phyloP scores from a whole-genome alignment of 2,329 filamentous ascomycete genomes.

The Phialophora macrospora region DNA sequence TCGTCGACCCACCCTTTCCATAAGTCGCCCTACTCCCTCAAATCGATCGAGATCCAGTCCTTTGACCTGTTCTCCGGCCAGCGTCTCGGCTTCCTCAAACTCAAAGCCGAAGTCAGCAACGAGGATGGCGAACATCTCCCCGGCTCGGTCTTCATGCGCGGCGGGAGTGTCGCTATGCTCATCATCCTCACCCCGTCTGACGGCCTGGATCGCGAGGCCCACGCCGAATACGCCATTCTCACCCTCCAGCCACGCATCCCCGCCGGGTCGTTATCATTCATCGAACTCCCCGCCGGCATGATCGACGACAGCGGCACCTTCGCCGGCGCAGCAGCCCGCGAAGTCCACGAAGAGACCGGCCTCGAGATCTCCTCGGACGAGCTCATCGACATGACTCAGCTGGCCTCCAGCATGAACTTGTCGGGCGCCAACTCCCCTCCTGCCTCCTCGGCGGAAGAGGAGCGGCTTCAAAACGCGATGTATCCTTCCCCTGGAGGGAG shows the following conservation, averaged over 20 bases:
- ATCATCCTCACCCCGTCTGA: slow-evolving; percentile 59
- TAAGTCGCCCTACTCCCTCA: slow-evolving; percentile 56
- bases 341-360: slow-evolving; percentile 63
- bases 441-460: slow-evolving; percentile 34
- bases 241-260: slow-evolving; percentile 64
- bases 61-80: slow-evolving; percentile 58
- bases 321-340: slow-evolving; percentile 60
- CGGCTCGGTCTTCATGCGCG: slow-evolving; percentile 62
- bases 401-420: slow-evolving; percentile 43
- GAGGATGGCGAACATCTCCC: slow-evolving; percentile 57
- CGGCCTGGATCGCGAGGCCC: slow-evolving; percentile 25
- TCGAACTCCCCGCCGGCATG: slow-evolving; percentile 66
- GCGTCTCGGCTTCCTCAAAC: slow-evolving; percentile 62
- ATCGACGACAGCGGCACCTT: slow-evolving; percentile 61
- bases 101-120: slow-evolving; percentile 60
- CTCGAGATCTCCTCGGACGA: slow-evolving; percentile 57
- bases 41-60: slow-evolving; percentile 59
- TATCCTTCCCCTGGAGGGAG: slow-evolving; percentile 62
- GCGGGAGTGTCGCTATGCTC: slow-evolving; percentile 63
- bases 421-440: neutral
- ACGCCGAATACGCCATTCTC: slow-evolving; percentile 57
- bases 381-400: slow-evolving; percentile 59
- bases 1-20: slow-evolving; percentile 57
- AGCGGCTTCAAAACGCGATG: slow-evolving; percentile 53
- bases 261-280: slow-evolving; percentile 59